Evolutionary conservation across 208 protist species (phyloP).

Genomic region (Leishmania major): DNA sequence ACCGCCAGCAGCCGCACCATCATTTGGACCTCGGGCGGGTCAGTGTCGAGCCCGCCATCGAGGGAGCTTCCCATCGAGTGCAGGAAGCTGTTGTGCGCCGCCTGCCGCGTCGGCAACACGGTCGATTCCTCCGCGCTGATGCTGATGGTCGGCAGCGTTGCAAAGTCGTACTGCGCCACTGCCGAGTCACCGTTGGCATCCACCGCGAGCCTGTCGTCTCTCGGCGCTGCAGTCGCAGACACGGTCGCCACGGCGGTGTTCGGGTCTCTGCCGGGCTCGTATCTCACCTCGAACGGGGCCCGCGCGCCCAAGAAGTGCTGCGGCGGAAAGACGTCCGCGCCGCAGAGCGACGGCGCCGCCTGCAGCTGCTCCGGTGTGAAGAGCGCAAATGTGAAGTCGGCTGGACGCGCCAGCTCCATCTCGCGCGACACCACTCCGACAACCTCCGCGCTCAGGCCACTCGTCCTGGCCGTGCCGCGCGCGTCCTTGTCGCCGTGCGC

Average conservation of each 20-base stretch:
- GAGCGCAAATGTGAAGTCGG: slow-evolving; percentile 74
- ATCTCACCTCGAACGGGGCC: slow-evolving; percentile 51
- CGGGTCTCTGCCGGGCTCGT: slow-evolving; percentile 40
- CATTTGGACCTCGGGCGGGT: slow-evolving; percentile 56
- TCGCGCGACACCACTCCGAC: slow-evolving; percentile 82
- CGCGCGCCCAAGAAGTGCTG: slow-evolving; percentile 53
- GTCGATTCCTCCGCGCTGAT: slow-evolving; percentile 36
- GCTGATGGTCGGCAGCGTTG: slow-evolving; percentile 35
- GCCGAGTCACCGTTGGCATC: not conserved
- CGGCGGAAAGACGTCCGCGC: slow-evolving; percentile 66
- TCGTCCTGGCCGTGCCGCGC: not conserved
- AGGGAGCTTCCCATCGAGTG: slow-evolving; percentile 29
- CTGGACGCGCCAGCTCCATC: slow-evolving; percentile 63
- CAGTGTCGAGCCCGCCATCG: slow-evolving; percentile 28
- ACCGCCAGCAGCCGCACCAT: slow-evolving; percentile 51
- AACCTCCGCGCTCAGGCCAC: slow-evolving; percentile 37
- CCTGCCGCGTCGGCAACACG: slow-evolving; percentile 41
- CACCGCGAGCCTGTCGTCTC: slow-evolving; percentile 10
- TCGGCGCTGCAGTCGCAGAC: not conserved
- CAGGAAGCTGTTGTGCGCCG: slow-evolving; percentile 36
- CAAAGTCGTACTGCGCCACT: slow-evolving; percentile 27
- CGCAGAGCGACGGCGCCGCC: slow-evolving; percentile 40
- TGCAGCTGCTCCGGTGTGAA: slow-evolving; percentile 41
- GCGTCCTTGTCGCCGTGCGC: not conserved
- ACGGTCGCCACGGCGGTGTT: slow-evolving; percentile 41